These are phyloP conservation scores for Biscogniauxia marginata DNA, from an alignment of 2,329 filamentous ascomycete species.

Conservation along the genomic window DNA sequence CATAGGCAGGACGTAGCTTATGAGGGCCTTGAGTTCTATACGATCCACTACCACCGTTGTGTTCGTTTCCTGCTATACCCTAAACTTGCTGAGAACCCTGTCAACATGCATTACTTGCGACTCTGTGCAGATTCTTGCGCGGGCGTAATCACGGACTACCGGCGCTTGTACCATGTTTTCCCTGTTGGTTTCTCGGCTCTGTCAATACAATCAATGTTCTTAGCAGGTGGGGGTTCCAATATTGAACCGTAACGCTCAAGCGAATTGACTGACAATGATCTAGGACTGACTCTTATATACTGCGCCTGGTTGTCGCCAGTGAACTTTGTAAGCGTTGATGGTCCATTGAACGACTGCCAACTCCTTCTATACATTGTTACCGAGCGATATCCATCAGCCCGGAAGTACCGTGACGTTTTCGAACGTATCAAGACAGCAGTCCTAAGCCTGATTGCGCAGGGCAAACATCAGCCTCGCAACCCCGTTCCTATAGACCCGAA, in stretches of 20 bases:
- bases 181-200: slow-evolving; percentile 31
- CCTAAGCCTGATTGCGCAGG: slow-evolving; percentile 26
- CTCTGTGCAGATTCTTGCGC: slow-evolving; percentile 29
- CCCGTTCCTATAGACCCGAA: slow-evolving; percentile 27
- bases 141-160: slow-evolving; percentile 29
- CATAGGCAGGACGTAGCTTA: slow-evolving; percentile 26
- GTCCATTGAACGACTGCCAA: slow-evolving; percentile 29
- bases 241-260: neutral
- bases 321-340: slow-evolving; percentile 24
- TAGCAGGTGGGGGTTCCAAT: slow-evolving; percentile 23
- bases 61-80: slow-evolving; percentile 30
- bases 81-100: slow-evolving; percentile 25
- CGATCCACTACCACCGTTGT: slow-evolving; percentile 31
- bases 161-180: slow-evolving; percentile 29
- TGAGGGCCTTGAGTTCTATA: slow-evolving; percentile 30
- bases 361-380: slow-evolving; percentile 33
- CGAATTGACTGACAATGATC: slow-evolving; percentile 6
- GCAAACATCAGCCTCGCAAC: slow-evolving; percentile 29
- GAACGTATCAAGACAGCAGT: slow-evolving; percentile 32
- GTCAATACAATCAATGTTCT: slow-evolving; percentile 32
- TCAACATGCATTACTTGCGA: slow-evolving; percentile 29
- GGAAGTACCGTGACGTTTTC: slow-evolving; percentile 34
- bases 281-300: slow-evolving; percentile 30
- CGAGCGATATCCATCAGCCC: slow-evolving; percentile 32
- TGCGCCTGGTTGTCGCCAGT: slow-evolving; percentile 30